phyloP scores from a whole-genome alignment of 345 rosid genomes.

The Durio zibethinus region DNA sequence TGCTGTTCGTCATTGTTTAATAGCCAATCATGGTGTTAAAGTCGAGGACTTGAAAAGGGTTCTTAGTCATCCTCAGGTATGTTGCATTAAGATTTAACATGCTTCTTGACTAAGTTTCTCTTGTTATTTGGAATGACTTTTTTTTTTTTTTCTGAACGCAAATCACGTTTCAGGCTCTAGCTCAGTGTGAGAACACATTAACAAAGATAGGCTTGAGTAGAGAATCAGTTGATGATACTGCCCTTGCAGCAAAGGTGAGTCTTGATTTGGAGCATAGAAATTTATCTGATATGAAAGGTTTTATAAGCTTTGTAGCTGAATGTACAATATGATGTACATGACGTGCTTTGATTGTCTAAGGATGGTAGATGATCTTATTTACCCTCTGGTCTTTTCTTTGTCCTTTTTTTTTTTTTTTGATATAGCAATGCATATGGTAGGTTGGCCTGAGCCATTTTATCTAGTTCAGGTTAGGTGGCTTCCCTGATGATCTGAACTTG shows the following conservation, averaged over 20 bases:
- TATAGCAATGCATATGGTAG: neutral
- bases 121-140: neutral
- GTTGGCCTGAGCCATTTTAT: neutral
- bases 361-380: neutral
- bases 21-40: slow-evolving; percentile 84
- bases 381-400: neutral
- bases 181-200: slow-evolving; percentile 89
- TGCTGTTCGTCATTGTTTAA: slow-evolving; percentile 85
- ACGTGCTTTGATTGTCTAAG: neutral
- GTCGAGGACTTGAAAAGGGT: slow-evolving; percentile 78
- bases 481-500: neutral
- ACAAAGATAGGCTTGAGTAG: slow-evolving; percentile 77
- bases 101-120: slow-evolving; percentile 7
- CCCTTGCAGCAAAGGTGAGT: slow-evolving; percentile 93
- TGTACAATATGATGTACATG: neutral
- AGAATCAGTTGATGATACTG: slow-evolving; percentile 95
- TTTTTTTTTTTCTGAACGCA: neutral
- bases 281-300: neutral
- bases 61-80: slow-evolving; percentile 97
- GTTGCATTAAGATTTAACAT: neutral
- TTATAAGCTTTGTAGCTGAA: neutral
- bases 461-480: neutral
- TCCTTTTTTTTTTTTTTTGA: neutral
- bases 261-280: slow-evolving; percentile 4
- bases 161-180: slow-evolving; percentile 67